Conservation (phyloP, 2,329 filamentous ascomycete genomes). For the Neocucurbitaria cava region DNA sequence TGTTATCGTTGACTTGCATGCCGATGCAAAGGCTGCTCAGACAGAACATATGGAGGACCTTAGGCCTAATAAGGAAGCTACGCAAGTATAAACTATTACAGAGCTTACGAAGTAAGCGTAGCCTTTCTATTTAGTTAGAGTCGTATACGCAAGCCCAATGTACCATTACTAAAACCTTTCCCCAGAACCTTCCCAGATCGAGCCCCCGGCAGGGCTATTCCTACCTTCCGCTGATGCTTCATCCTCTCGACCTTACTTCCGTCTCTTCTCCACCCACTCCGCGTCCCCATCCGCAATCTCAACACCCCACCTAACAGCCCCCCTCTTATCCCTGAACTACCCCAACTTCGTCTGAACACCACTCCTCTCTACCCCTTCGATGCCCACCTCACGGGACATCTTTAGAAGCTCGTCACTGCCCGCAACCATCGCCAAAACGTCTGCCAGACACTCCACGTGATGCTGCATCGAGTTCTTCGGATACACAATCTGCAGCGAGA, state of each 20-base stretch:
- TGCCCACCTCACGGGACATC: constrained; percentile 4
- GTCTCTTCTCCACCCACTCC: constrained; percentile 11
- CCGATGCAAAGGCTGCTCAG: constrained; percentile 14
- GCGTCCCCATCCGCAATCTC: constrained; percentile 14
- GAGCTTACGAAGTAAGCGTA: no score
- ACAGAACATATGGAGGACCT: constrained; percentile 1
- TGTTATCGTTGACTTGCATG: constrained; percentile 13
- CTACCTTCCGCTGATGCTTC: no score
- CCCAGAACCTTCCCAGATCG: no score
- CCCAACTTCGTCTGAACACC: constrained; percentile 13
- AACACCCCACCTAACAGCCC: constrained; percentile 18
- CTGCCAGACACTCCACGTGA: constrained; percentile 12
- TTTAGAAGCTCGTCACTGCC: constrained; percentile 15
- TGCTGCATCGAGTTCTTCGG: background rate
- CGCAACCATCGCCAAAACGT: constrained; percentile 12
- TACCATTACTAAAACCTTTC: no score
- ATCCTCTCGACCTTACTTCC: no score
- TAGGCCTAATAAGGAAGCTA: background rate
- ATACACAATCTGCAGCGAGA: constrained; percentile 7
- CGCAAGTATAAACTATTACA: no score
- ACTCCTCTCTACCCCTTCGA: background rate
- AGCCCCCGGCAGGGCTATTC: no score
- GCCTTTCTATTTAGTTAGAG: no score
- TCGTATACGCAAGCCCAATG: no score
- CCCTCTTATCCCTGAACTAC: constrained; percentile 18